Percentiles rank a stretch among this genome's conserved stretches.
phyloP scores from a whole-genome alignment of 441 rosid species.

The Kokia cookei region DNA sequence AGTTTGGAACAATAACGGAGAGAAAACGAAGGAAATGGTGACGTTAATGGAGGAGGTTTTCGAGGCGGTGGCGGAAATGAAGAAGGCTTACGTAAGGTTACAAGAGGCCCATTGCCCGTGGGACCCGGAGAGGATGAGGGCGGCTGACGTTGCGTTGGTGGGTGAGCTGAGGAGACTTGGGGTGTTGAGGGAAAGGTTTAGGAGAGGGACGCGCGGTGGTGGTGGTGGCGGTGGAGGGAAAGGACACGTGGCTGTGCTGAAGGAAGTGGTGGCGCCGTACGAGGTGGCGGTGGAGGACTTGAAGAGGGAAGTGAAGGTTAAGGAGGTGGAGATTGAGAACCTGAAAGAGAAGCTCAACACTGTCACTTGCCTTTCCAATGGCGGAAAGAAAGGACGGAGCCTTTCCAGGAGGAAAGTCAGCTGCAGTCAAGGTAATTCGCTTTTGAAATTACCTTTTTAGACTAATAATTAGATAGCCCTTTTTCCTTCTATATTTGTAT shows the following conservation, averaged over 20 bases:
- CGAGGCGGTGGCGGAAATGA: slow-evolving; percentile 65
- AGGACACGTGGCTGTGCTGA: slow-evolving; percentile 30
- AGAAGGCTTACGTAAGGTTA: slow-evolving; percentile 62
- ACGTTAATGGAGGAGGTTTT: slow-evolving; percentile 66
- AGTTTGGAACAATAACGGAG: slow-evolving; percentile 24
- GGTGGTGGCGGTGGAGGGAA: slow-evolving; percentile 28
- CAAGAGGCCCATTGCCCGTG: slow-evolving; percentile 95
- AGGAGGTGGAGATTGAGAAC: slow-evolving; percentile 66
- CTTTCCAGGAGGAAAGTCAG: slow-evolving; percentile 67
- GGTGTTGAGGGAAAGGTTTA: slow-evolving; percentile 67
- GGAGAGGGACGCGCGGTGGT: slow-evolving; percentile 45
- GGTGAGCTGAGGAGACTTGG: slow-evolving; percentile 73
- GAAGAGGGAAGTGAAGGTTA: slow-evolving; percentile 69
- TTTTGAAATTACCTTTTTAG: neutral
- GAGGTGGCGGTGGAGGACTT: slow-evolving; percentile 84
- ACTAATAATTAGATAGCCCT: neutral
- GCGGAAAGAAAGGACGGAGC: slow-evolving; percentile 55
- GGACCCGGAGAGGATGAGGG: slow-evolving; percentile 89
- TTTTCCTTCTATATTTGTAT: neutral
- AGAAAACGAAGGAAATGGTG: slow-evolving; percentile 54
- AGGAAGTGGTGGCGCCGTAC: slow-evolving; percentile 89
- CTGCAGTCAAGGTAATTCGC: slow-evolving; percentile 38
- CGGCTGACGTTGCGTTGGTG: slow-evolving; percentile 75
- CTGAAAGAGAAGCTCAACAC: slow-evolving; percentile 68
- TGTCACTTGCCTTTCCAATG: slow-evolving; percentile 21